Conservation (phyloP, 2,329 filamentous ascomycete genomes). For the Fusarium sp. region DNA sequence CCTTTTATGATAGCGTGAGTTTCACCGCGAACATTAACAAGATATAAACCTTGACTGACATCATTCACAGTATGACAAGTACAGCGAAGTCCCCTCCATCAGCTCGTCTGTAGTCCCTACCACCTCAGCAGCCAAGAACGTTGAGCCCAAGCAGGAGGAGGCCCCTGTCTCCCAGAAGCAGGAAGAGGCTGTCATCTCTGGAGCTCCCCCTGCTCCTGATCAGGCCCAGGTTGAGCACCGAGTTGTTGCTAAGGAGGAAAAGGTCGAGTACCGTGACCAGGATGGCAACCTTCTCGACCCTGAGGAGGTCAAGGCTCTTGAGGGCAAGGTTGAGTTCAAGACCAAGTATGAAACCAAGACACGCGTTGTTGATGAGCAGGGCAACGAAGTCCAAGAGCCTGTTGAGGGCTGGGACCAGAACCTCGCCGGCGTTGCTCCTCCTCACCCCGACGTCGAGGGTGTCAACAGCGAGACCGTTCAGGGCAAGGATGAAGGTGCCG, state of each 20-base stretch:
- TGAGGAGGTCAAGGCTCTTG: conserved; percentile 82
- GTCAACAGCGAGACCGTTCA: conserved; percentile 67
- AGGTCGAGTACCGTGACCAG: conserved; percentile 93
- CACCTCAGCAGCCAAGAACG: conserved; percentile 40
- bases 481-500: conserved; percentile 48
- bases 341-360: conserved; percentile 97
- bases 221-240: conserved; percentile 56
- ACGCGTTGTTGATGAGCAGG: conserved; percentile 79
- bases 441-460: conserved; percentile 70
- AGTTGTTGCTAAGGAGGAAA: conserved; percentile 73
- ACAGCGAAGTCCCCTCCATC: conserved; percentile 44
- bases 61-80: conserved; percentile 59
- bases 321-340: conserved; percentile 95
- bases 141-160: conserved; percentile 40
- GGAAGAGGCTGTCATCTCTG: conserved; percentile 54
- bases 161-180: conserved; percentile 39
- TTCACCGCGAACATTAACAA: neutral
- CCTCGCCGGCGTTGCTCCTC: conserved; percentile 61
- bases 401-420: conserved; percentile 53
- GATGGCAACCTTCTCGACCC: conserved; percentile 88
- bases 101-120: conserved; percentile 45
- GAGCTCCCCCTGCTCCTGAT: conserved; percentile 53
- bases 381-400: conserved; percentile 74
- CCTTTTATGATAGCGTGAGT: conserved; percentile 87
- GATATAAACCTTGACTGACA: conserved; percentile 25